Base-by-base conservation (phyloP, 2,329 filamentous ascomycete genomes). In the Sporothrix sp. region DNA sequence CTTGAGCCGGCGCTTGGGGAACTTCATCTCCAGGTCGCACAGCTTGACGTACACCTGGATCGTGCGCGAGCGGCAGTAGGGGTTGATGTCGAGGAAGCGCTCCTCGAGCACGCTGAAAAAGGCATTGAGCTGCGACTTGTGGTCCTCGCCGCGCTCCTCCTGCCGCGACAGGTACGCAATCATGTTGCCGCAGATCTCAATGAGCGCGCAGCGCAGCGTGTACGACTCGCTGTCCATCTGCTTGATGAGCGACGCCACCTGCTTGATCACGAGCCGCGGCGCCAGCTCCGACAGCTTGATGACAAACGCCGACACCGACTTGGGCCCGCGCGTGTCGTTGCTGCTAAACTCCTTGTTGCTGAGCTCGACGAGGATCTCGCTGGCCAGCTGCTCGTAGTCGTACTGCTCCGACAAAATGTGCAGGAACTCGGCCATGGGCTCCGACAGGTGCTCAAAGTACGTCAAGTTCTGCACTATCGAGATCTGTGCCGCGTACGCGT, bases 321-420 rank as follows among this genome's bases (percentile, higher is more conserved):
- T 98, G 11, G 94, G 93, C 0, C 93, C 93, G 63, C 85, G 88
- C 1, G 86, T 89, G 65, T 98, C 94, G 61, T 94, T 98, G 55
- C 85, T 91, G 67, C 94, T 96, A 71, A 97, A 98, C 63, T 97
- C 91, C 65, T 95, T 98, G 68, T 90, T 95, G 65, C 90, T 95
- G 58, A 98, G 78, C 63, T 98, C 93, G 60, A 88, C 84, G 52
- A 98, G 68, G 27, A 97, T 87, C 63, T 98, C 93, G 64, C 96
- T 93, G 4, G 89, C 85, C 8, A 98, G 75, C 62, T 98, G 93
- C 14, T 90, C 87, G 64, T 97, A 95, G 68, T 98, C 93, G 69
- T 97, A 98, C 70, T 96, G 91, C 64, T 97, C 90, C 1, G 90
- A 84, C 23, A 98, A 74, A 61, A 97, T 98, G 60, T 97, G 88